Conservation (phyloP, 1,284 basidiomycete species). For the Caloboletus firmus region DNA sequence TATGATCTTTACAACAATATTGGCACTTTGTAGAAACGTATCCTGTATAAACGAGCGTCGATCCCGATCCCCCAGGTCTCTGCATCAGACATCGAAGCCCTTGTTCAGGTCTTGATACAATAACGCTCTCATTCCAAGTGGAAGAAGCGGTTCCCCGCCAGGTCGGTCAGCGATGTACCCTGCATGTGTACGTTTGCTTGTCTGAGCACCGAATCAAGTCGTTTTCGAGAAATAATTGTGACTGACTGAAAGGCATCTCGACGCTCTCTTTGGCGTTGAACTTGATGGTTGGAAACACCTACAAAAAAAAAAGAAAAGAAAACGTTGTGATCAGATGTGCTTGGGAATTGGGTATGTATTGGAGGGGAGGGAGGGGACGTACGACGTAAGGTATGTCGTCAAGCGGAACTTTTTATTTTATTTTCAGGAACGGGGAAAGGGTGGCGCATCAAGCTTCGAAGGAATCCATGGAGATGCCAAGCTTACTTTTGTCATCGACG, state of each 20-base stretch:
- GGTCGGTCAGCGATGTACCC: slow-evolving; percentile 59
- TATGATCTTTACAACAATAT: neutral
- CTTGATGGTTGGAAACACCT: slow-evolving; percentile 85
- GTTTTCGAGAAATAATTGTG: neutral
- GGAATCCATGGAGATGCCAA: neutral
- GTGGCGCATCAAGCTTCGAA: neutral
- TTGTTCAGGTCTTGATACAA: slow-evolving; percentile 85
- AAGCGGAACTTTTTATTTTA: slow-evolving; percentile 36
- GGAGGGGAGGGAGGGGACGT: slow-evolving; percentile 11
- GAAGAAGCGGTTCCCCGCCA: slow-evolving; percentile 65
- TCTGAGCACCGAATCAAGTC: neutral
- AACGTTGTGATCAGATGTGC: neutral
- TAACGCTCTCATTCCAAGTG: slow-evolving; percentile 85
- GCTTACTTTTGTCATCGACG: slow-evolving; percentile 72
- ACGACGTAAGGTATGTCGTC: slow-evolving; percentile 75
- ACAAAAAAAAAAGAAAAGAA: neutral
- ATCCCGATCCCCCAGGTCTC: neutral
- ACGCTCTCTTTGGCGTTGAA: slow-evolving; percentile 86
- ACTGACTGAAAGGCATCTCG: slow-evolving; percentile 91
- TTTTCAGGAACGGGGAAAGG: neutral
- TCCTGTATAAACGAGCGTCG: neutral
- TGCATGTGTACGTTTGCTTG: slow-evolving; percentile 24
- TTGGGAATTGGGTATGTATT: neutral
- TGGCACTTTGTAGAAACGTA: neutral
- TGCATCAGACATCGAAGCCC: slow-evolving; percentile 63